phyloP scores from a whole-genome alignment of 164 flowering plant species.

The Magnolia sinica region DNA sequence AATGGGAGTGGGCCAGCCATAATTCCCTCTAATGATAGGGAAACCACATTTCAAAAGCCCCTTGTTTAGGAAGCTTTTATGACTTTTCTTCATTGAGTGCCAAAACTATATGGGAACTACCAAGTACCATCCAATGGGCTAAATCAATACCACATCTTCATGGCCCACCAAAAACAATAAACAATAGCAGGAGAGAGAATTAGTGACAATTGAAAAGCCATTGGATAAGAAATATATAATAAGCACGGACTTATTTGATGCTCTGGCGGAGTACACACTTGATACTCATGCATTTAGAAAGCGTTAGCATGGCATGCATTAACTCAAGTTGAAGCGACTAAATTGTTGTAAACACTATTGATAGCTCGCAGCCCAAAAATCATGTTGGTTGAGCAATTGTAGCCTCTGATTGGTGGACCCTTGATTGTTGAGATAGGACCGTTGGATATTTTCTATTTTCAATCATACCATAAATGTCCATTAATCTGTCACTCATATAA shows the following conservation, averaged over 20 bases:
- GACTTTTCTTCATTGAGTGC: conserved; percentile 7
- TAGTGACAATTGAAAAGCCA: background rate
- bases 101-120: conserved; percentile 2
- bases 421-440: too few species aligned
- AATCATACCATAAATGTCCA: too few species aligned
- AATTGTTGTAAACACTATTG: background rate
- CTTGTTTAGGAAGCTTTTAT: conserved; percentile 16
- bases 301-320: background rate
- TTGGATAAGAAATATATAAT: background rate
- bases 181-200: background rate
- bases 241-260: background rate
- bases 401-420: too few species aligned
- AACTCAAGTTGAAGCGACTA: background rate
- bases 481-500: too few species aligned
- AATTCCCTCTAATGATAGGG: conserved; percentile 7
- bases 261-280: background rate
- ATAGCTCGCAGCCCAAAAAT: too few species aligned
- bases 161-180: background rate
- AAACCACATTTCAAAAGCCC: conserved; percentile 14
- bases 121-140: conserved; percentile 4
- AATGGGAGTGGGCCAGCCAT: conserved; percentile 8
- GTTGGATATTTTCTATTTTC: too few species aligned
- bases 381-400: too few species aligned
- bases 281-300: background rate
- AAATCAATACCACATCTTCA: background rate